phyloP scores from a whole-genome alignment of 768 basidiomycete genomes.

The Pleurotus salmoneostramineus region DNA sequence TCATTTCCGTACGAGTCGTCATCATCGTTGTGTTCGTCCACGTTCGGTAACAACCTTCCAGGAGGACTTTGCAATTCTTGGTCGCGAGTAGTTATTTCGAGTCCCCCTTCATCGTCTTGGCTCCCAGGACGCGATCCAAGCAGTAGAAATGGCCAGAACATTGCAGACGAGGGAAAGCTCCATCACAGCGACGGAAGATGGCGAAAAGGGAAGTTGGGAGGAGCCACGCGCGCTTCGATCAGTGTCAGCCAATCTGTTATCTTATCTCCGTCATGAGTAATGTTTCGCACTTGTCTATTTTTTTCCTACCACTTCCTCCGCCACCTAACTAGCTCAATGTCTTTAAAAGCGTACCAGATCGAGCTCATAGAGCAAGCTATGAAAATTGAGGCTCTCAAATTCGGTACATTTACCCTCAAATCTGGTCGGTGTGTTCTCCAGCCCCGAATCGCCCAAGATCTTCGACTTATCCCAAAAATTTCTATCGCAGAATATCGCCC shows the following conservation, averaged over 20 bases:
- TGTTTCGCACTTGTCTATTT: too few relatives aligned
- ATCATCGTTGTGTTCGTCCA: conserved; percentile 5
- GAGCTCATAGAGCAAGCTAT: conserved; percentile 69
- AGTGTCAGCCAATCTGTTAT: too few relatives aligned
- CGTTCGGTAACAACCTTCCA: not conserved
- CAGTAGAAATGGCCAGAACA: not conserved
- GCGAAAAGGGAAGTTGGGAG: not conserved
- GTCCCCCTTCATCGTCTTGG: not conserved
- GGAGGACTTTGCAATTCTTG: too few relatives aligned
- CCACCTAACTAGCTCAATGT: too few relatives aligned
- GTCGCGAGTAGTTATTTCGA: too few relatives aligned
- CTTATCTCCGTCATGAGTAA: too few relatives aligned
- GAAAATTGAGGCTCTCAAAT: conserved; percentile 73
- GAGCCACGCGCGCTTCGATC: too few relatives aligned
- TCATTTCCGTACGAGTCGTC: conserved; percentile 10
- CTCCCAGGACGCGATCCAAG: not conserved
- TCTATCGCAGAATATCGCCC: conserved; percentile 69
- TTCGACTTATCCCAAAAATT: conserved; percentile 7
- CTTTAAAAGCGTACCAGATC: conserved; percentile 48
- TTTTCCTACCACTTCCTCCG: too few relatives aligned
- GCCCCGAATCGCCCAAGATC: not conserved
- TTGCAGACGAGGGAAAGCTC: conserved; percentile 1
- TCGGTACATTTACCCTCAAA: conserved; percentile 92
- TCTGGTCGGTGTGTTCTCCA: conserved; percentile 73
- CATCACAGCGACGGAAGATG: not conserved